These are phyloP conservation scores for Leccinum variicolor DNA, from an alignment of 768 basidiomycete species.

Conservation along the genomic window DNA sequence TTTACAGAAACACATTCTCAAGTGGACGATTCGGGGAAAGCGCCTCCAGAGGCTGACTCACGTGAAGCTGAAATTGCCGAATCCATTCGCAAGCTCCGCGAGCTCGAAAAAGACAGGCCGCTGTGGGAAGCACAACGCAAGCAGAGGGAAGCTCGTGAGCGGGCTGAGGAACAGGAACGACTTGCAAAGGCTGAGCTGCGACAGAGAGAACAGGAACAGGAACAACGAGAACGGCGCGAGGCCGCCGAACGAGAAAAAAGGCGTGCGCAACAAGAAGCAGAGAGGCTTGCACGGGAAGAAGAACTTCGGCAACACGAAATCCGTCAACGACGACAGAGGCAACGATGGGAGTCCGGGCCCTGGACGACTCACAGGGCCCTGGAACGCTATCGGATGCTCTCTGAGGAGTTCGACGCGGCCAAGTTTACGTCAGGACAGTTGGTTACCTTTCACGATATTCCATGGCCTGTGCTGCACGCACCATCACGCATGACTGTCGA, in stretches of 20 bases:
- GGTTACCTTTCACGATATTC: slow-evolving; percentile 59
- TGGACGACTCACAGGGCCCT: slow-evolving; percentile 70
- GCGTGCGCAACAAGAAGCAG: slow-evolving; percentile 26
- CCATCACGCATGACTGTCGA: slow-evolving; percentile 53
- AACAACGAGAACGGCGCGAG: slow-evolving; percentile 22
- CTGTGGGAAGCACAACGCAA: slow-evolving; percentile 57
- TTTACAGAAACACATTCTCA: slow-evolving; percentile 5
- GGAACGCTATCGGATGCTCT: slow-evolving; percentile 60
- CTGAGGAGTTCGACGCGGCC: slow-evolving; percentile 60
- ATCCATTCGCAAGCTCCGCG: slow-evolving; percentile 63
- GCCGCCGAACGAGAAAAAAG: slow-evolving; percentile 23
- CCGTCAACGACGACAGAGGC: slow-evolving; percentile 45
- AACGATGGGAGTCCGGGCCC: slow-evolving; percentile 52
- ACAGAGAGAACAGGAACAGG: slow-evolving; percentile 32
- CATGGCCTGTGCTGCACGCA: slow-evolving; percentile 70
- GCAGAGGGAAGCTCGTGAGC: slow-evolving; percentile 42
- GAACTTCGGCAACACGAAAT: slow-evolving; percentile 38
- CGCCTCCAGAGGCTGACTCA: slow-evolving; percentile 30
- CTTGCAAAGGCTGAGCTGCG: slow-evolving; percentile 34
- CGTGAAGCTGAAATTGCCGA: slow-evolving; percentile 51
- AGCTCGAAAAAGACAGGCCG: slow-evolving; percentile 62
- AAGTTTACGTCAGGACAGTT: slow-evolving; percentile 53
- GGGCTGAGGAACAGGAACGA: slow-evolving; percentile 40
- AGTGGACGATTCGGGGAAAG: not conserved
- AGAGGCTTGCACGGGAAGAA: slow-evolving; percentile 32